Conservation (phyloP, 1,139 yeast species). For the Diutina sp. region DNA sequence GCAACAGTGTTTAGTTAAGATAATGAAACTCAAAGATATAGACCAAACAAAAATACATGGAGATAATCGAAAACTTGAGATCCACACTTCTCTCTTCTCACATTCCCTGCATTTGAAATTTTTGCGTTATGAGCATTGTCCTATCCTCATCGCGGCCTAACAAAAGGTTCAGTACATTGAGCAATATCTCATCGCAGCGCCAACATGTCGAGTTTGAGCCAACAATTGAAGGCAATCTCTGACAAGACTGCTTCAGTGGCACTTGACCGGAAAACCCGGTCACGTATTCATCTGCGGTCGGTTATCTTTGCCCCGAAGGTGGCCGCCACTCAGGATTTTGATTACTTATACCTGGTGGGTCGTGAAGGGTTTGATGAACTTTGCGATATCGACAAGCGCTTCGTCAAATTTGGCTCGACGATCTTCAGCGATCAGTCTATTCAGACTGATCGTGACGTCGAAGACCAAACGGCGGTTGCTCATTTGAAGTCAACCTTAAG, state of each 20-base stretch:
- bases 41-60: background rate
- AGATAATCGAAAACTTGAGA: too few species aligned
- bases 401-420: conserved; percentile 53
- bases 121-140: background rate
- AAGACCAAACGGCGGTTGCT: conserved; percentile 60
- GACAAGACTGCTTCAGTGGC: conserved; percentile 61
- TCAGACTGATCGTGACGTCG: conserved; percentile 67
- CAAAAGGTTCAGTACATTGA: too few species aligned
- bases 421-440: conserved; percentile 76
- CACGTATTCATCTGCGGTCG: conserved; percentile 80
- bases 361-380: conserved; percentile 69
- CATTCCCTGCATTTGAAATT: background rate
- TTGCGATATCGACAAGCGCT: conserved; percentile 59
- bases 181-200: background rate
- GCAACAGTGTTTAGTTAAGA: background rate
- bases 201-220: conserved; percentile 52
- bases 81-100: too few species aligned
- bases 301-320: conserved; percentile 74
- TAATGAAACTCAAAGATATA: background rate
- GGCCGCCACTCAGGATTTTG: conserved; percentile 91
- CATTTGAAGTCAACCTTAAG: conserved; percentile 63
- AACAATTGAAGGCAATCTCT: conserved; percentile 67
- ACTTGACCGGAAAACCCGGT: conserved; percentile 75
- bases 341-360: conserved; percentile 61
- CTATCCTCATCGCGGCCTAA: background rate